Base-by-base conservation (phyloP, 2,329 filamentous ascomycete genomes). In the Hymenoscyphus linearis region DNA sequence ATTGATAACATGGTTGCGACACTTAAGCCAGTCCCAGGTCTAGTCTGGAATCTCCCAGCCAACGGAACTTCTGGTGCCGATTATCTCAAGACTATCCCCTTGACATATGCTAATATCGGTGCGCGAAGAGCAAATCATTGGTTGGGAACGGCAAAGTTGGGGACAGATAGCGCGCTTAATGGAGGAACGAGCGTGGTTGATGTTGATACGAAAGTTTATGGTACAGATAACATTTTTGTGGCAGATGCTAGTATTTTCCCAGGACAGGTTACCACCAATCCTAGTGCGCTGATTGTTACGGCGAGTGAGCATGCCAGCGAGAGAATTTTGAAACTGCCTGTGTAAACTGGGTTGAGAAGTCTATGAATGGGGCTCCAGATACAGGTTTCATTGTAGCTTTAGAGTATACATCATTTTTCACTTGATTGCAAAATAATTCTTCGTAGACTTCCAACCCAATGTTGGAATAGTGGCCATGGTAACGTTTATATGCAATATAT, bases 241-340 rank as follows among this genome's bases (percentile, higher is more conserved):
- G 83, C 88, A 9, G 85, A 89, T 68, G 86, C 82, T 0, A 82
- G 81, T 62, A 84, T 89, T 69, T 86, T 88, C 76, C 85, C 86
- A 0, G 86, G 86, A 65, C 82, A 88, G 65, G 79, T 85, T 1
- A 85, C 85, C 0, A 83, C 85, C n/a, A 90, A 90, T 74, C 87
- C 86, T 4, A 82, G 83, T 53, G 81, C 84, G 1, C 80, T 83
- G 53, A 82, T 88, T 68, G 83, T 88, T 72, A 78, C 85, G 37
- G 83, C 80, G 16, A 81, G 85, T 25, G 86, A 88, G 76, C 27
- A 55, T n/a, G 62, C 62, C 70, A 60, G 68, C 77, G 52, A 74
- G 36, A 40, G 74, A 63, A 76, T 63, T 67, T 18, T 59, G 22
- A 57, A 36, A 31, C 44, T 63, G n/a, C 57, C 58, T 14, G 57